These are phyloP conservation scores for Sarocladiaceae sp. DNA, from an alignment of 2,329 filamentous ascomycete genomes.

Conservation along the genomic window DNA sequence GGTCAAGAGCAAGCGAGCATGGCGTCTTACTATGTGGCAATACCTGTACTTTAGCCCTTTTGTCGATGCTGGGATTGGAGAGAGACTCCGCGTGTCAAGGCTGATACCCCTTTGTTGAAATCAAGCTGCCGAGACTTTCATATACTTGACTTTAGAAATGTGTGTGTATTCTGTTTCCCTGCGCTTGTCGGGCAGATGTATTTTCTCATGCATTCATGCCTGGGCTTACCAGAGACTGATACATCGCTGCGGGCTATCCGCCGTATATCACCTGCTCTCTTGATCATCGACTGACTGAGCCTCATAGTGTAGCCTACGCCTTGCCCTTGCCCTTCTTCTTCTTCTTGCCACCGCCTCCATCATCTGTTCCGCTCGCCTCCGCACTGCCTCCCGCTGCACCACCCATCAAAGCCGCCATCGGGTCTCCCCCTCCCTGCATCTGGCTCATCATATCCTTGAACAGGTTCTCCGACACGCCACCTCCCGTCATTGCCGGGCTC, in stretches of 20 bases:
- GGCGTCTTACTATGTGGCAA: too few relatives aligned
- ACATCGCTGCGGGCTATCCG: too few relatives aligned
- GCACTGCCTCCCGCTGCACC: constrained; percentile 22
- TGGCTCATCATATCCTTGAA: constrained; percentile 96
- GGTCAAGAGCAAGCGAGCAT: constrained; percentile 9
- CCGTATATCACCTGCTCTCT: too few relatives aligned
- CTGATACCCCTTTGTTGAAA: constrained; percentile 8
- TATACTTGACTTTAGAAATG: too few relatives aligned
- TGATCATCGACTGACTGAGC: not conserved
- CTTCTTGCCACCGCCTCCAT: constrained; percentile 20
- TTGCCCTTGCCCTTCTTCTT: constrained; percentile 47
- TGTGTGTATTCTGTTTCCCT: too few relatives aligned
- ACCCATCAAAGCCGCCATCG: constrained; percentile 37
- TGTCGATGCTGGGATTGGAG: not conserved
- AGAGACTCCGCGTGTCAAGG: not conserved
- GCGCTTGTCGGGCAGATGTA: too few relatives aligned
- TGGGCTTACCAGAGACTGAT: too few relatives aligned
- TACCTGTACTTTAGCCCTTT: constrained; percentile 10
- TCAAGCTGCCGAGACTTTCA: constrained; percentile 4
- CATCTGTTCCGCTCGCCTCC: constrained; percentile 13
- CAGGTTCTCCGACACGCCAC: constrained; percentile 89
- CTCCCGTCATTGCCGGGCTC: constrained; percentile 83
- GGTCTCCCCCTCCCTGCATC: constrained; percentile 56
- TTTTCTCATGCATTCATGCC: too few relatives aligned
- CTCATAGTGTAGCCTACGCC: constrained; percentile 15